Conservation (phyloP, 495 filamentous ascomycete genomes). For the Aspergillus taichungensis region DNA sequence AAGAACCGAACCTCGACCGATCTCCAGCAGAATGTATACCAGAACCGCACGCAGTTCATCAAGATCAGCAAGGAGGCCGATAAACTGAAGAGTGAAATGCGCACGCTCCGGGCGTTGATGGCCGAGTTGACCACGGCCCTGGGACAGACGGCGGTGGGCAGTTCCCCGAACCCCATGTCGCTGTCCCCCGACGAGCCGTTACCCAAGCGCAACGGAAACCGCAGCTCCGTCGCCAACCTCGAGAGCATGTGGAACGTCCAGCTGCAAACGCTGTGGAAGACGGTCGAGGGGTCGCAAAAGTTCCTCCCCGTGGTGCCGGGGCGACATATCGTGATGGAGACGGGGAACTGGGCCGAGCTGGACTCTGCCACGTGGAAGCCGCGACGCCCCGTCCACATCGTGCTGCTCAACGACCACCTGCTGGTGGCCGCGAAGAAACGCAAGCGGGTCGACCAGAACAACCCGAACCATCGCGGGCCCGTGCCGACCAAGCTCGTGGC, state of each 20-base stretch:
- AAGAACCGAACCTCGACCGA: slow-evolving; percentile 79
- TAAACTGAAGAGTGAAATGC: slow-evolving; percentile 94
- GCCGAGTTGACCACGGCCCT: slow-evolving; percentile 77
- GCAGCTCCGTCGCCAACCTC: slow-evolving; percentile 74
- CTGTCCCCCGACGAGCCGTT: slow-evolving; percentile 40
- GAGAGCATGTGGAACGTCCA: slow-evolving; percentile 92
- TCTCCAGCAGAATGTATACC: slow-evolving; percentile 92
- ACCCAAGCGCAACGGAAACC: slow-evolving; percentile 39
- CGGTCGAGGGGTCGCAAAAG: slow-evolving; percentile 92
- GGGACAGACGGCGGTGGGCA: slow-evolving; percentile 53
- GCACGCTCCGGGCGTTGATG: slow-evolving; percentile 77
- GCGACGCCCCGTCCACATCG: slow-evolving; percentile 71
- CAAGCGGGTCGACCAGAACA: slow-evolving; percentile 65
- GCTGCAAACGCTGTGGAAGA: slow-evolving; percentile 74
- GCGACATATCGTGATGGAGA: slow-evolving; percentile 84
- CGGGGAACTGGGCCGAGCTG: slow-evolving; percentile 85
- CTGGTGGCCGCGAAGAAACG: slow-evolving; percentile 86
- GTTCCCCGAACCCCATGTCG: slow-evolving; percentile 33
- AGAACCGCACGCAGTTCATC: slow-evolving; percentile 97
- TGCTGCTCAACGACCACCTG: slow-evolving; percentile 91
- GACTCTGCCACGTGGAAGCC: slow-evolving; percentile 97
- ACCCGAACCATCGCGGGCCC: slow-evolving; percentile 44
- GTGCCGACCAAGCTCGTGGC: slow-evolving; percentile 74
- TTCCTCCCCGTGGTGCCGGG: slow-evolving; percentile 87
- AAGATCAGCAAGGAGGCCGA: slow-evolving; percentile 98